Percentiles rank a stretch among this genome's conserved stretches.
Evolutionary conservation across 108 stramenopile species (phyloP).

Genomic region (Stephanodiscus triporus): DNA sequence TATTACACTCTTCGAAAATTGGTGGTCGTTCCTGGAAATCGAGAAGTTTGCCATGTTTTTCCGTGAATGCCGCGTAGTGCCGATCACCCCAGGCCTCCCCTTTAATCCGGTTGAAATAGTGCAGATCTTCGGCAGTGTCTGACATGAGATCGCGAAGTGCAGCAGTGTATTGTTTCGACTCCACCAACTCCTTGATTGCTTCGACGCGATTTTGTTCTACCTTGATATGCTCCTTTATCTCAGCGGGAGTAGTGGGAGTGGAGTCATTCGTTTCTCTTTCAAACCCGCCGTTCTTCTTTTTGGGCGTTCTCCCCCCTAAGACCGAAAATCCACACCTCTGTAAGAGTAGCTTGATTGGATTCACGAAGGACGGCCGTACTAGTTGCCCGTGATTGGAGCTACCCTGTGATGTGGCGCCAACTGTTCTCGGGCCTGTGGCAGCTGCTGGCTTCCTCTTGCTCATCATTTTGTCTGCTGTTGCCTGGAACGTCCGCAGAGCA

Average conservation of each 20-base stretch:
- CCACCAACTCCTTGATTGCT: conserved; percentile 19
- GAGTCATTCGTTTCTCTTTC: neutral
- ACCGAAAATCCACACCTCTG: too few relatives aligned
- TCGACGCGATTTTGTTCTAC: conserved; percentile 16
- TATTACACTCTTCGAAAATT: neutral
- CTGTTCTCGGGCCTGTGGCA: too few relatives aligned
- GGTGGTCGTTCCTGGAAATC: conserved; percentile 6
- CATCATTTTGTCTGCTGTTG: too few relatives aligned
- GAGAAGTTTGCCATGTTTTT: conserved; percentile 18
- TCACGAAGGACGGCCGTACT: too few relatives aligned
- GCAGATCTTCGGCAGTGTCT: conserved; percentile 29
- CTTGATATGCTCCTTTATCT: neutral
- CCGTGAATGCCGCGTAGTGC: conserved; percentile 10
- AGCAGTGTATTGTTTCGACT: conserved; percentile 19
- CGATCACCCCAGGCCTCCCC: neutral
- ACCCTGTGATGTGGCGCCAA: too few relatives aligned
- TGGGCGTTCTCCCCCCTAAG: too few relatives aligned
- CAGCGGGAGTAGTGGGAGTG: neutral
- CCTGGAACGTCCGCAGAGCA: too few relatives aligned
- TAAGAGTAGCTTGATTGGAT: too few relatives aligned
- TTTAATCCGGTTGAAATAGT: conserved; percentile 39
- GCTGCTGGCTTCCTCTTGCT: too few relatives aligned
- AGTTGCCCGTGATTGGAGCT: too few relatives aligned
- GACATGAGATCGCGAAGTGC: conserved; percentile 24
- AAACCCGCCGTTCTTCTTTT: too few relatives aligned